phyloP scores from a whole-genome alignment of 371 early-diverging fungal genomes.

The Mucor saturninus region DNA sequence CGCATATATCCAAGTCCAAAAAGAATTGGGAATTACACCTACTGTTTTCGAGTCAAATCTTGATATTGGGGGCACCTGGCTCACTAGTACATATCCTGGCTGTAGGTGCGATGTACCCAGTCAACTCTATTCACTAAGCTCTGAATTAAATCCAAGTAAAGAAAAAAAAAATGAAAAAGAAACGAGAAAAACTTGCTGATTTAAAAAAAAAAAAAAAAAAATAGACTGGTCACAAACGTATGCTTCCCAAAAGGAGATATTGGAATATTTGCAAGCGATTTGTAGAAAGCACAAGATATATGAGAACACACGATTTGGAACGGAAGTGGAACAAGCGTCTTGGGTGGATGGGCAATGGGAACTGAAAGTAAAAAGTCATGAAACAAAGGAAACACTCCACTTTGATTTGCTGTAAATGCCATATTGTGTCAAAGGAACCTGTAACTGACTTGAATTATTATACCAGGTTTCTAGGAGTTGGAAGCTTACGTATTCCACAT shows the following conservation, averaged over 20 bases:
- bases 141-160: slow-evolving; percentile 49
- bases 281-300: slow-evolving; percentile 46
- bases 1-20: slow-evolving; percentile 57
- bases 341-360: slow-evolving; percentile 52
- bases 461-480: slow-evolving; percentile 35
- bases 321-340: slow-evolving; percentile 40
- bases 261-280: slow-evolving; percentile 51
- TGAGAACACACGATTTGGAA: slow-evolving; percentile 50
- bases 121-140: slow-evolving; percentile 57
- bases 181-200: too few species aligned
- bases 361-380: slow-evolving; percentile 48
- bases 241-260: slow-evolving; percentile 54
- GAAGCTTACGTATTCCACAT: slow-evolving; percentile 56
- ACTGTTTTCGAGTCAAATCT: slow-evolving; percentile 57
- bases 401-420: slow-evolving; percentile 10
- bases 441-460: neutral
- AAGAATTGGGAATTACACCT: slow-evolving; percentile 49
- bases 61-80: slow-evolving; percentile 69
- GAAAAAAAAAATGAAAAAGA: slow-evolving; percentile 32
- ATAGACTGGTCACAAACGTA: slow-evolving; percentile 56
- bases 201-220: slow-evolving; percentile 31
- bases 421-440: neutral
- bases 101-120: slow-evolving; percentile 65
- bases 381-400: slow-evolving; percentile 1
- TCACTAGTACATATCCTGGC: slow-evolving; percentile 63